Evolutionary conservation across 768 basidiomycete genomes (phyloP).

Genomic region (Pleurotus platypus): DNA sequence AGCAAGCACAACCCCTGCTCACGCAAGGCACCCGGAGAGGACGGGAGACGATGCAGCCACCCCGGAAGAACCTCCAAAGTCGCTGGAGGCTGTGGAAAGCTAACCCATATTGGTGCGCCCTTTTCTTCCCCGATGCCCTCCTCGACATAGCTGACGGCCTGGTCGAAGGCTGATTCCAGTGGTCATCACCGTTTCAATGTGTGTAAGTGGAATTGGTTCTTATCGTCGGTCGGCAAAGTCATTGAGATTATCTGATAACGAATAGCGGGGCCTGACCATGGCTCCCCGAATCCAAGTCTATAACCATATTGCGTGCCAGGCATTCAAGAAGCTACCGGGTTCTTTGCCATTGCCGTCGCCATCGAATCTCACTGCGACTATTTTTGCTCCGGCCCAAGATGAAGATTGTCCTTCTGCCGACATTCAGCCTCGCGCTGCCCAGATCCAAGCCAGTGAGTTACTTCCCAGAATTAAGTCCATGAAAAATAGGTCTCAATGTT

Average conservation of each 20-base stretch:
- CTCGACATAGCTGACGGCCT: slow-evolving; percentile 7
- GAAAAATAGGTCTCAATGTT: background rate
- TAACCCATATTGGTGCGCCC: slow-evolving; percentile 41
- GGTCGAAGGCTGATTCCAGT: slow-evolving; percentile 68
- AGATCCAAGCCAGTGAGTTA: slow-evolving; percentile 59
- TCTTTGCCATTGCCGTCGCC: background rate
- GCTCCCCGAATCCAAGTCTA: slow-evolving; percentile 79
- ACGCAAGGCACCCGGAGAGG: background rate
- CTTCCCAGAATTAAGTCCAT: background rate
- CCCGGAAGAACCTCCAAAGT: background rate
- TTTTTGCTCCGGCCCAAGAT: background rate
- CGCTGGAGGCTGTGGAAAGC: slow-evolving; percentile 25
- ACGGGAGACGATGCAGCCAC: background rate
- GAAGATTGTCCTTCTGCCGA: slow-evolving; percentile 30
- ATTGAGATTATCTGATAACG: slow-evolving; percentile 9
- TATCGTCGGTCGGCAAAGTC: slow-evolving; percentile 9
- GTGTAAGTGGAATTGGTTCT: slow-evolving; percentile 38
- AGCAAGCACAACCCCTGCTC: slow-evolving; percentile 2
- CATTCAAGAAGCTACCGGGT: slow-evolving; percentile 22
- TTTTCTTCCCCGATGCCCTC: background rate
- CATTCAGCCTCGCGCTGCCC: slow-evolving; percentile 67
- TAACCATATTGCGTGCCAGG: slow-evolving; percentile 71
- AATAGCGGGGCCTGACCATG: slow-evolving; percentile 75
- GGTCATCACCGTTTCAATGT: slow-evolving; percentile 59
- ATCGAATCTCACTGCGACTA: background rate